Percentiles rank a stretch among this genome's conserved stretches.
These are phyloP conservation scores for Fraxinus americana DNA, from an alignment of 257 asterid species.

Conservation along the genomic window DNA sequence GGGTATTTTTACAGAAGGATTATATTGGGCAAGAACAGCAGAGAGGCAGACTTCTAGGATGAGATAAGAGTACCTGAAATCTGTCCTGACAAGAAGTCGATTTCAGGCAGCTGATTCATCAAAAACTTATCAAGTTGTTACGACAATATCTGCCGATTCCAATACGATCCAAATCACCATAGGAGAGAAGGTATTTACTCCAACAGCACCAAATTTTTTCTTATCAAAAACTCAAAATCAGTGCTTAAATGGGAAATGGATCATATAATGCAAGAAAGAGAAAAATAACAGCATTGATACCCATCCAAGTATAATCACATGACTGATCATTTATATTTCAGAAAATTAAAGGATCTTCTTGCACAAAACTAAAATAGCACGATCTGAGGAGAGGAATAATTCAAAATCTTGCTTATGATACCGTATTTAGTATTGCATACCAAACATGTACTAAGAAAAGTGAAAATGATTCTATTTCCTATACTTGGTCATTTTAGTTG, in stretches of 20 bases:
- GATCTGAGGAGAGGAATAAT: not conserved
- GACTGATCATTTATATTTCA: not conserved
- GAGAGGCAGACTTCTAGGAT: conserved; percentile 84
- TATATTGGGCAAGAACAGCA: conserved; percentile 93
- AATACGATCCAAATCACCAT: conserved; percentile 65
- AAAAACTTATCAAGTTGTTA: conserved; percentile 65
- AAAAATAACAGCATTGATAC: not conserved
- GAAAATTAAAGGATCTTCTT: not conserved
- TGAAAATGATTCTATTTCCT: too few relatives aligned
- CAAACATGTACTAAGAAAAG: not conserved
- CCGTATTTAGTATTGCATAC: too few relatives aligned
- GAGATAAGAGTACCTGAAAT: conserved; percentile 81
- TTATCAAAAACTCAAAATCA: not conserved
- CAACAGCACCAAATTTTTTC: not conserved
- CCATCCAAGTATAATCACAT: not conserved
- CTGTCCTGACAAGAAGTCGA: conserved; percentile 84
- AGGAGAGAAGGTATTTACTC: conserved; percentile 69
- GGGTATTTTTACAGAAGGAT: conserved; percentile 54
- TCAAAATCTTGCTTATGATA: not conserved
- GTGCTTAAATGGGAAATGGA: not conserved
- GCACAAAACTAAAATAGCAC: not conserved
- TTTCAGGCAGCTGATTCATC: conserved; percentile 74
- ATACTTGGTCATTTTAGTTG: too few relatives aligned
- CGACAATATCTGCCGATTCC: conserved; percentile 69
- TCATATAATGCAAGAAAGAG: not conserved